Evolutionary conservation across 352 stramenopile genomes (phyloP), one percentile per base, ranked within the genome.

Genomic region (Phytophthora fragariaefolia): DNA sequence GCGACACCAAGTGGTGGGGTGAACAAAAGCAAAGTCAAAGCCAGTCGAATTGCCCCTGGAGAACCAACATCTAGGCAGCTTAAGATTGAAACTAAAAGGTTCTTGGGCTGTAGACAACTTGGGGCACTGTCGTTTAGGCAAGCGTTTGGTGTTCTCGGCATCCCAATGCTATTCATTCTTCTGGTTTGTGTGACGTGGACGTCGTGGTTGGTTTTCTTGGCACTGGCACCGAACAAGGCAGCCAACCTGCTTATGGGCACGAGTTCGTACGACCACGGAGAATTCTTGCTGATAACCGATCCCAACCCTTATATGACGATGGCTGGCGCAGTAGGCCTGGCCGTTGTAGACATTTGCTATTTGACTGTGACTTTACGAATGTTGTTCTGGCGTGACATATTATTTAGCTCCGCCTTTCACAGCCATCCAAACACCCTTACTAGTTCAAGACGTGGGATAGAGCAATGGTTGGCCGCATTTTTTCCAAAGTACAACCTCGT

Each of bases 191-290:
- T 71, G 10, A 3, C 42, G 12, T 77, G 70, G 70, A 67, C 66
- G 15, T 23, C 42, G 6, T 66, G 61, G 60, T 43, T 77, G 1
- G 46, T 66, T 30, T 63, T 58, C 22, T 42, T 74, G 20, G 69
- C 55, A 0, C 18, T 69, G 6, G 34, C 18, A 2, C 65, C 60
- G 4, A 77, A 69, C 13, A 38, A 47, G 9, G 59, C 65, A n/a
- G 69, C 64, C 1, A 77, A 74, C 36, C 26, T 57, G 9, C 50
- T 77, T 13, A 73, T 74, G 70, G 45, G 46, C n/a, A 77, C 66
- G 20, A 43, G 32, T 15, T 23, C 57, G n/a, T 76, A 69, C 18
- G 60, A 77, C 28, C 52, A 68, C 28, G 64, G 59, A 8, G 28
- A 54, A 22, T 74, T 74, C 36, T 74, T 64, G 59, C 34, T 65